Conservation (phyloP, 2,329 filamentous ascomycete genomes). For the Paraconiothyrium sp. region DNA sequence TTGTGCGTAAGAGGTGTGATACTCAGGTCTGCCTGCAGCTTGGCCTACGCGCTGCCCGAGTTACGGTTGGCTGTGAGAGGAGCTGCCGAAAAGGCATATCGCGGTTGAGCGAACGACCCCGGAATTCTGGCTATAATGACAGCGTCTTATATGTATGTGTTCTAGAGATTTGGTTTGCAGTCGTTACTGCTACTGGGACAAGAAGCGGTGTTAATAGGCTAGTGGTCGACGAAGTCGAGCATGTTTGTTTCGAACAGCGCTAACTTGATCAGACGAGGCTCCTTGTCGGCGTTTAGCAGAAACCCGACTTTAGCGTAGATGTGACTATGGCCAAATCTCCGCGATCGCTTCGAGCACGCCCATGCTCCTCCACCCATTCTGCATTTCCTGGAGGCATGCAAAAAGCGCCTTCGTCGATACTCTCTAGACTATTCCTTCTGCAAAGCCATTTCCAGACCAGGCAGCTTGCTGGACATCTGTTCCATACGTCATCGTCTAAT, state of each 20-base stretch:
- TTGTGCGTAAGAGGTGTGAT: too few relatives aligned
- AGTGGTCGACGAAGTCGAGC: too few relatives aligned
- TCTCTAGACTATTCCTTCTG: constrained; percentile 25
- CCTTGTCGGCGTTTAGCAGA: constrained; percentile 1
- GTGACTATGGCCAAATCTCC: background rate
- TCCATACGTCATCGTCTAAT: constrained; percentile 38
- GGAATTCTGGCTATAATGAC: too few relatives aligned
- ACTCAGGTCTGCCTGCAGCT: too few relatives aligned
- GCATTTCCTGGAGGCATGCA: background rate
- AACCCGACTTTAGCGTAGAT: background rate
- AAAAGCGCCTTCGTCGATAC: constrained; percentile 3
- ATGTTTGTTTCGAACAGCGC: background rate
- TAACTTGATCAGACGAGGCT: background rate
- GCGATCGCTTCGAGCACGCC: background rate
- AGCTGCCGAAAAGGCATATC: too few relatives aligned
- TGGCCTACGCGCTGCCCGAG: too few relatives aligned
- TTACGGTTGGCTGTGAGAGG: too few relatives aligned
- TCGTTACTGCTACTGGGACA: too few relatives aligned
- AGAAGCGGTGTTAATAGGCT: too few relatives aligned
- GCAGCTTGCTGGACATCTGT: constrained; percentile 14
- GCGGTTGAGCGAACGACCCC: too few relatives aligned
- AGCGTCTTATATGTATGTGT: too few relatives aligned
- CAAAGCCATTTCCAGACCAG: constrained; percentile 24
- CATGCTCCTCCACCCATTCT: background rate
- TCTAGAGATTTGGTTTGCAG: too few relatives aligned